A percentile compares a stretch with the other conserved stretches of the same genome.
These are phyloP conservation scores for Tulasnella sp. DNA, from an alignment of 768 basidiomycete species.

Conservation along the genomic window DNA sequence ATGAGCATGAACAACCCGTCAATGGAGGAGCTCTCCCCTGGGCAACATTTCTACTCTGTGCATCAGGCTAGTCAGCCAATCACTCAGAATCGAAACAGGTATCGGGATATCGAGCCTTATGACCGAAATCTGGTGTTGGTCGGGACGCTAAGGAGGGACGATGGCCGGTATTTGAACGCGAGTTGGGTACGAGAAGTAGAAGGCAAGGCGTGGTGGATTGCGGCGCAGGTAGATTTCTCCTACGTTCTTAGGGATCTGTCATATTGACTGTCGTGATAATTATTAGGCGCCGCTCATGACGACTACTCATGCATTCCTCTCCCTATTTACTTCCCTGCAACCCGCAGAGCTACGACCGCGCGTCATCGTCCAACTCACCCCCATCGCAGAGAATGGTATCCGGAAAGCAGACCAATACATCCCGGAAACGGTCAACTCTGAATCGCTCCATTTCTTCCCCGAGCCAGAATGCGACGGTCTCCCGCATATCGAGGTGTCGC, in stretches of 20 bases:
- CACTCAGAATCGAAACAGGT: conserved; percentile 51
- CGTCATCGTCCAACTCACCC: conserved; percentile 76
- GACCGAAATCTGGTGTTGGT: conserved; percentile 58
- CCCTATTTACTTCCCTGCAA: conserved; percentile 36
- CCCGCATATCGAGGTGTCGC: conserved; percentile 45
- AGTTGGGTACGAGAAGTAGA: conserved; percentile 70
- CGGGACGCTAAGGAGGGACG: conserved; percentile 20
- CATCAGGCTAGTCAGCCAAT: neutral
- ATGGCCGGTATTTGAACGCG: conserved; percentile 60
- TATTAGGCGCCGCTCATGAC: conserved; percentile 49
- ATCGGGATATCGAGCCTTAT: conserved; percentile 63
- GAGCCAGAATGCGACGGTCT: conserved; percentile 31
- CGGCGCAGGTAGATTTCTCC: conserved; percentile 40
- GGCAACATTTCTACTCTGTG: neutral
- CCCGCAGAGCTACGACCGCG: conserved; percentile 38
- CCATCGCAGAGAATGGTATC: conserved; percentile 52
- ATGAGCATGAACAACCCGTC: neutral
- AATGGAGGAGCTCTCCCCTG: neutral
- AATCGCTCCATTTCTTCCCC: neutral
- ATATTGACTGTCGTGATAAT: neutral
- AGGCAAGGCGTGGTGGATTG: conserved; percentile 74
- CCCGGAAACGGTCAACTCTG: conserved; percentile 29
- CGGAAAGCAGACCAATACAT: conserved; percentile 74
- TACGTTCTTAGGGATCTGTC: neutral
- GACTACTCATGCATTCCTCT: conserved; percentile 69